Base-by-base conservation (phyloP, 805 yeast species). In the Peterozyma toletana region DNA sequence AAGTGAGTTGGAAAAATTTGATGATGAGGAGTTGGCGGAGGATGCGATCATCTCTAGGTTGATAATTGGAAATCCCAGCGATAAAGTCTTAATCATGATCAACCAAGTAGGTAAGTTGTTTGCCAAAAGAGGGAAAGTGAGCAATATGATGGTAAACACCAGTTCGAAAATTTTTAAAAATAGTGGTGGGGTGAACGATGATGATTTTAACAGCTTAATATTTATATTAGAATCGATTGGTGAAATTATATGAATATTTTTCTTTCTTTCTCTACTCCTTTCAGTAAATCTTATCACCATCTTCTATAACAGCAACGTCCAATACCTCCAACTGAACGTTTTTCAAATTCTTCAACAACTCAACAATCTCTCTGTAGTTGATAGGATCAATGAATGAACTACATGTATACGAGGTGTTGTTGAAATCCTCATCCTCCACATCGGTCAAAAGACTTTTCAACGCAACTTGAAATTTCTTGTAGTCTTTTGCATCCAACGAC, bases 281-380 rank as follows among this genome's bases (percentile, higher is more conserved):
- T 16, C 30, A 44, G 33, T 39, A 39, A 38, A 49, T 56, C 16
- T 44, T 55, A 15, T 68, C 74, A n/a, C 69, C 70, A 44, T 80
- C 83, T 48, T 78, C 80, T n/a, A 83, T 71, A 10, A 86, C 96
- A 13, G 95, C 91, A 84, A 86, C 83, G 53, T 88, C 96, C 48
- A 90, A 63, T 7, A 90, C 93, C 60, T 90, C 96, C 3, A 89
- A 70, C 2, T 78, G 66, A 2, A 88, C 93, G 49, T 72, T 75
- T 3, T 80, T 77, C 17, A 18, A 31, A 35, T 29, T 27, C 43
- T 63, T 58, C 42, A 85, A 72, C 5, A 83, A 51, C 40, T 78
- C 83, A 2, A 83, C 83, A 18, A 90, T 63, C 11, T 75, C 80
- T 51, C 89, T 75, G 59, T 86, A 90, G 52, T 76, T 77, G 11